phyloP scores from a whole-genome alignment of 495 filamentous ascomycete genomes.

The Terfezia claveryi region DNA sequence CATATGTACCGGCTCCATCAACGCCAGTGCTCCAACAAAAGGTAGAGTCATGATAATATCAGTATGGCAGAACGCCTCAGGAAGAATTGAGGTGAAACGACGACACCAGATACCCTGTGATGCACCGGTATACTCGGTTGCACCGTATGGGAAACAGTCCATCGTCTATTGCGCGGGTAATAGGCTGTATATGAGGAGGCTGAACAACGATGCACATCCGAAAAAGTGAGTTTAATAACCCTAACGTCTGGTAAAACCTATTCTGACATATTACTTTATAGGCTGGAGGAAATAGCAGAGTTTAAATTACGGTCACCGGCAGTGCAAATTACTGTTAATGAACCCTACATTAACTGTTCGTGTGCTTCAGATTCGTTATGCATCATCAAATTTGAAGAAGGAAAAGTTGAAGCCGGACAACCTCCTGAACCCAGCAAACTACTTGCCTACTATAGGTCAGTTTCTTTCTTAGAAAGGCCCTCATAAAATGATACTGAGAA shows the following conservation, averaged over 20 bases:
- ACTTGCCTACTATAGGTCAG: too few species aligned
- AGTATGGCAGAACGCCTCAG: neutral
- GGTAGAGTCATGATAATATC: too few species aligned
- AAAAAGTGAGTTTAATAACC: neutral
- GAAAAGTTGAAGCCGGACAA: slow-evolving; percentile 3
- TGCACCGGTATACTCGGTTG: slow-evolving; percentile 16
- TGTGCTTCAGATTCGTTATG: slow-evolving; percentile 16
- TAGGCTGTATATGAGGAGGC: slow-evolving; percentile 7
- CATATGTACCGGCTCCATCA: too few species aligned
- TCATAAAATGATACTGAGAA: too few species aligned
- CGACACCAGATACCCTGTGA: slow-evolving; percentile 13
- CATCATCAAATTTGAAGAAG: slow-evolving; percentile 13
- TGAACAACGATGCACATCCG: slow-evolving; percentile 6
- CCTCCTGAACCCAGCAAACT: too few species aligned
- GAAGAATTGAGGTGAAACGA: slow-evolving; percentile 11
- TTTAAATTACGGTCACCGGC: slow-evolving; percentile 14
- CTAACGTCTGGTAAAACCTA: too few species aligned
- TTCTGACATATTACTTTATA: neutral
- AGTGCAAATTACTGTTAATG: slow-evolving; percentile 18
- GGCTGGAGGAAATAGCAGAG: slow-evolving; percentile 10
- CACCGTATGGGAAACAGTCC: slow-evolving; percentile 14
- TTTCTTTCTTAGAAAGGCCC: too few species aligned
- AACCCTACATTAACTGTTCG: slow-evolving; percentile 16
- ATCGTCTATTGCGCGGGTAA: slow-evolving; percentile 16
- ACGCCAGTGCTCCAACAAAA: too few species aligned